Percentiles rank a stretch among this genome's conserved stretches.
Evolutionary conservation across 164 flowering plant species (phyloP).

Genomic region (Dillenia turbinata): DNA sequence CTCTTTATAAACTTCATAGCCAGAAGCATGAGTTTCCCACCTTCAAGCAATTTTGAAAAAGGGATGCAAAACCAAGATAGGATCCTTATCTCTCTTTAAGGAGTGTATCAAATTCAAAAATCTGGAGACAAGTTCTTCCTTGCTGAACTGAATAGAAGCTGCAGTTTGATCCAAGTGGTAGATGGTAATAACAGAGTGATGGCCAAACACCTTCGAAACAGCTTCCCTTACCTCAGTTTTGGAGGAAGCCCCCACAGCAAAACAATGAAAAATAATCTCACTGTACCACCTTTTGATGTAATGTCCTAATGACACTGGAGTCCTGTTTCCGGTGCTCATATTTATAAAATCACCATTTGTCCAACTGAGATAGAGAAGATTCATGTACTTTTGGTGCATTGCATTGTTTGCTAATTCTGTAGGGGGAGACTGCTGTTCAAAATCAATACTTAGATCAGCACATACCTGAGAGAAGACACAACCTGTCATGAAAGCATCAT

Average conservation of each 20-base stretch:
- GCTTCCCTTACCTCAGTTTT: slow-evolving; percentile 54
- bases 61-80: slow-evolving; percentile 72
- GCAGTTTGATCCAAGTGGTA: slow-evolving; percentile 72
- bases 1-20: slow-evolving; percentile 66
- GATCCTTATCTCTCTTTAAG: slow-evolving; percentile 42
- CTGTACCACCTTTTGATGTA: slow-evolving; percentile 20
- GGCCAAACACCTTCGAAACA: slow-evolving; percentile 60
- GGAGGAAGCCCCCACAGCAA: slow-evolving; percentile 75
- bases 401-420: slow-evolving; percentile 30
- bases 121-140: slow-evolving; percentile 45
- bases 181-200: slow-evolving; percentile 42
- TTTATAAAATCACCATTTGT: slow-evolving; percentile 55
- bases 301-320: slow-evolving; percentile 17
- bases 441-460: slow-evolving; percentile 59
- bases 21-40: slow-evolving; percentile 60
- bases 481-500: slow-evolving; percentile 99
- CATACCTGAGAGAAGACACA: slow-evolving; percentile 87
- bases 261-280: slow-evolving; percentile 35
- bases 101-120: slow-evolving; percentile 60
- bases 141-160: slow-evolving; percentile 71
- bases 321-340: slow-evolving; percentile 46
- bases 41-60: slow-evolving; percentile 57
- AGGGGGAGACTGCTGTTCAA: slow-evolving; percentile 23
- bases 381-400: slow-evolving; percentile 55
- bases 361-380: slow-evolving; percentile 79